Base-by-base conservation (phyloP, 2,329 filamentous ascomycete genomes). In the Bipolaris sorokiniana region DNA sequence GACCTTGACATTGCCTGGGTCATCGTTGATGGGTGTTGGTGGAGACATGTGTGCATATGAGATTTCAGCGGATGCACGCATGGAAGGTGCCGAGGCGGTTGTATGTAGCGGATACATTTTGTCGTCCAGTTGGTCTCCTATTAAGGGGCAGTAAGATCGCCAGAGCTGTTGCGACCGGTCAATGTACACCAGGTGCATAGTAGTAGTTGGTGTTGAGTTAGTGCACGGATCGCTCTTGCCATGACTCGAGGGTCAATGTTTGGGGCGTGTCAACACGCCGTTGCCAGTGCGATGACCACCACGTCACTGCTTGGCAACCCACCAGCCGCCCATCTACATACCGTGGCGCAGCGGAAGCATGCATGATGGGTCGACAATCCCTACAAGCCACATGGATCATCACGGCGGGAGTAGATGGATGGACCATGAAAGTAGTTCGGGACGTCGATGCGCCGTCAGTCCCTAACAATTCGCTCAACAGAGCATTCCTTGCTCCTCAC, bases 1-100 rank as follows among this genome's bases (percentile, higher is more conserved):
- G 49, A 82, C 80, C 71, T 82, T 82, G 67, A 82, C 80, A 62
- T 82, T 82, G 54, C 79, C 80, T 7, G 76, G 75, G 44, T 80
- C 80, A 53, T 75, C 74, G 22, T 75, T 68, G 48, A 68, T 66
- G 23, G 76, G 70, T 46, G 59, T 36, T 33, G 71, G 70, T 61
- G 60, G 62, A 44, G 69, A 62, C 69, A 71, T 74, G 60, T 66
- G 65, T 7, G 65, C 48, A 50, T 63, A 67, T 5, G 49, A 44
- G 11, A 77, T 72, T 48, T 77, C 73, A 7, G 74, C 73, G 7
- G 74, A 66, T 23, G 78, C 78, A 61, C 80, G 76, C 67, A 82
- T 66, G 51, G 78, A 80, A 47, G 78, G 78, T 54, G 78, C 72
- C 51, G 78, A 81, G 20, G 80, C 79, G 26, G 76, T 73, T 1